phyloP scores from a whole-genome alignment of 2,329 filamentous ascomycete species.

The Penicillium sp. region DNA sequence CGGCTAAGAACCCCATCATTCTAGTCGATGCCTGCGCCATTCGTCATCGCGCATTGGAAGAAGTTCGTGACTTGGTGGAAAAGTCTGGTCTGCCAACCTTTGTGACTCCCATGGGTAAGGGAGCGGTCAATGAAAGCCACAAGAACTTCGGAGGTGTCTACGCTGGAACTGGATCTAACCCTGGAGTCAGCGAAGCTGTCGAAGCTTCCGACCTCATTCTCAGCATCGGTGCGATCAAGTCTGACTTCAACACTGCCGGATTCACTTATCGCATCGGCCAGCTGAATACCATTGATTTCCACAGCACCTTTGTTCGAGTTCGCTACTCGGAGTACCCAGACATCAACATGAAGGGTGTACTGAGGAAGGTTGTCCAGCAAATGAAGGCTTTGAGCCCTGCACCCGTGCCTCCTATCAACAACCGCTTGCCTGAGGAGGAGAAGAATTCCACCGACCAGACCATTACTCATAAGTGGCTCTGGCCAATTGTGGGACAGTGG shows the following conservation, averaged over 20 bases:
- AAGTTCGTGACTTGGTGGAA: constrained; percentile 71
- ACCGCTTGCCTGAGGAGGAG: constrained; percentile 48
- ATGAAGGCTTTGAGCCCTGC: constrained; percentile 58
- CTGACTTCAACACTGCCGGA: constrained; percentile 59
- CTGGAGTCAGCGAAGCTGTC: constrained; percentile 45
- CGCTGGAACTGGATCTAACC: constrained; percentile 72
- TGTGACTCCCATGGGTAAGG: constrained; percentile 88
- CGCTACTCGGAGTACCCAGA: constrained; percentile 78
- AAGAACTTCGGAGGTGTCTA: constrained; percentile 83
- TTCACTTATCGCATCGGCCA: constrained; percentile 82
- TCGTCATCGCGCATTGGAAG: constrained; percentile 70
- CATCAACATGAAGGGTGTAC: constrained; percentile 76
- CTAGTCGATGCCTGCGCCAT: constrained; percentile 83
- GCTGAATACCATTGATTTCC: constrained; percentile 79
- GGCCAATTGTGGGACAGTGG: constrained; percentile 74
- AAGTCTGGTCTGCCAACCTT: constrained; percentile 78
- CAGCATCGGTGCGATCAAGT: constrained; percentile 47
- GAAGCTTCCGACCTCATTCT: constrained; percentile 45
- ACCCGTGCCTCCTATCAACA: constrained; percentile 57
- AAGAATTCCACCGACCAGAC: constrained; percentile 32
- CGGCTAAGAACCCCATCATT: constrained; percentile 73
- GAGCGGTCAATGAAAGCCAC: constrained; percentile 74
- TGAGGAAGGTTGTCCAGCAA: constrained; percentile 67
- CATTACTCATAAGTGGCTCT: constrained; percentile 62
- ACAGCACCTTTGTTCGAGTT: constrained; percentile 72